phyloP scores from a whole-genome alignment of 495 filamentous ascomycete species.

The Ramalina intermedia region DNA sequence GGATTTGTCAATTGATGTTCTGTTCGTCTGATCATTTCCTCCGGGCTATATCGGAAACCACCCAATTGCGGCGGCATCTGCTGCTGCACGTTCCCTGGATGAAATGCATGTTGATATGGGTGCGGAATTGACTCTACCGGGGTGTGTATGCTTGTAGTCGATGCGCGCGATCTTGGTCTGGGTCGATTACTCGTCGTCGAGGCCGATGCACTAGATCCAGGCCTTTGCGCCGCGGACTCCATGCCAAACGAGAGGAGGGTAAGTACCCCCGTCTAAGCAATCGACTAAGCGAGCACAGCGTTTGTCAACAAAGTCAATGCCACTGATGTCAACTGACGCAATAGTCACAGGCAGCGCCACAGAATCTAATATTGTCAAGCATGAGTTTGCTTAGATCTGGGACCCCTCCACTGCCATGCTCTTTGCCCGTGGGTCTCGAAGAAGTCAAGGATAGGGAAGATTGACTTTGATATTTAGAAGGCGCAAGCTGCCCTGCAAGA shows the following conservation, averaged over 20 bases:
- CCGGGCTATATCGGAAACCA: constrained; percentile 36
- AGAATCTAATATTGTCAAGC: too few relatives aligned
- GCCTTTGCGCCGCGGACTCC: constrained; percentile 17
- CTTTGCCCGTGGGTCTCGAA: too few relatives aligned
- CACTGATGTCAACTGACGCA: too few relatives aligned
- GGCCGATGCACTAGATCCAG: constrained; percentile 43
- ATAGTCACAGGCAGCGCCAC: too few relatives aligned
- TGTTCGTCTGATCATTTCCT: constrained; percentile 50
- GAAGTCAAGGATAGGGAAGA: too few relatives aligned
- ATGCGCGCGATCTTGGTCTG: constrained; percentile 63
- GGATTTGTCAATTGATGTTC: constrained; percentile 42
- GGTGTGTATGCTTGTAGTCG: constrained; percentile 69
- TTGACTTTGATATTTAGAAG: too few relatives aligned
- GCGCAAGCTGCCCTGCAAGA: too few relatives aligned
- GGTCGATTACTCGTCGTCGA: constrained; percentile 41
- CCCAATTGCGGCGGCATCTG: constrained; percentile 32
- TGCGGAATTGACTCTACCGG: constrained; percentile 51
- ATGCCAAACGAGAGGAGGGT: constrained; percentile 1
- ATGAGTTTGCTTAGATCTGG: too few relatives aligned
- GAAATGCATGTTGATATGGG: constrained; percentile 39
- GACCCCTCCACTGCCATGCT: too few relatives aligned
- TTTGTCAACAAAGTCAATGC: too few relatives aligned
- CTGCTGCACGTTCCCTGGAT: constrained; percentile 13
- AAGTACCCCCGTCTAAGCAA: too few relatives aligned
- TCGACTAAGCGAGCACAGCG: too few relatives aligned